Percentiles rank a stretch among this genome's conserved stretches.
phyloP scores from a whole-genome alignment of 2,329 filamentous ascomycete species.

The Parafenestella ontariensis region DNA sequence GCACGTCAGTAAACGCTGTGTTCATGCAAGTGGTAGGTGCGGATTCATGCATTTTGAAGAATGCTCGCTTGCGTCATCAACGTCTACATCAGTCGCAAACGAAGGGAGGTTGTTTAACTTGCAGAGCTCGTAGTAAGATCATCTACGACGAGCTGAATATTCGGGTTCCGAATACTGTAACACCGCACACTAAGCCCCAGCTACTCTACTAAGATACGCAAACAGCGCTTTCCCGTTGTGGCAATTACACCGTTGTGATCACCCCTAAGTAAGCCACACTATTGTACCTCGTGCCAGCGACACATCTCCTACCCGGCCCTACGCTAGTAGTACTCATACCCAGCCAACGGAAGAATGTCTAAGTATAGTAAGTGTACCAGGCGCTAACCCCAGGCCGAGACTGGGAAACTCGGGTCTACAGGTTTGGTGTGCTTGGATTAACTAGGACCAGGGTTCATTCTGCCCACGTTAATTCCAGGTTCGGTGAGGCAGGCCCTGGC shows the following conservation, averaged over 20 bases:
- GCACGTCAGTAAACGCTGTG: neutral
- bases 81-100: neutral
- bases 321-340: neutral
- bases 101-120: neutral
- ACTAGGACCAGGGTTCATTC: neutral
- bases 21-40: neutral
- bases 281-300: neutral
- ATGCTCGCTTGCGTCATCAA: neutral
- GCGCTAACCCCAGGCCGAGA: neutral
- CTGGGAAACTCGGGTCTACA: neutral
- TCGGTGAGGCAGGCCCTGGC: neutral
- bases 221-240: neutral
- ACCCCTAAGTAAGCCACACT: neutral
- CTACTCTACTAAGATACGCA: neutral
- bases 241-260: neutral
- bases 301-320: neutral
- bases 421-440: neutral
- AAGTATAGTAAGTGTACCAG: constrained; percentile 7
- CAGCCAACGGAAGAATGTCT: constrained; percentile 8
- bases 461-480: neutral
- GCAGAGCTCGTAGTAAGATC: neutral
- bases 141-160: neutral
- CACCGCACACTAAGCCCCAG: neutral
- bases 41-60: neutral
- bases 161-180: neutral